Evolutionary conservation across 176 grass and related monocot species (phyloP), one percentile per base, ranked within the genome.

Genomic region (Neostapfia colusana): DNA sequence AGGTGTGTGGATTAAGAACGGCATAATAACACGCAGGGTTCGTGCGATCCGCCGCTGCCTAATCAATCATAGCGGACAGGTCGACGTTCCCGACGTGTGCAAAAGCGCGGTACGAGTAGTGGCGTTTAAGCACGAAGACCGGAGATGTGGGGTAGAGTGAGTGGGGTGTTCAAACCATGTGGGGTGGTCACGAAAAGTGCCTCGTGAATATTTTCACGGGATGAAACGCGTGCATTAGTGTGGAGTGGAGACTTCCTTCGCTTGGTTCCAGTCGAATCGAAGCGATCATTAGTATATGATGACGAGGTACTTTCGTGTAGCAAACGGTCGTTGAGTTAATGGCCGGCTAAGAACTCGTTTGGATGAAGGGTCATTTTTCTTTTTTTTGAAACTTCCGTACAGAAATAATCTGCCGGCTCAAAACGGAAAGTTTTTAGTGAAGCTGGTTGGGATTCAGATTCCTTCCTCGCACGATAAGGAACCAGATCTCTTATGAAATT

Each of bases 61-160:
- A 88, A 88, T 88, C 63, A 88, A 88, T 88, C 63, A 79, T 83
- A 64, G 75, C 63, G 46, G 44, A 58, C 81, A 80, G 70, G 55
- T 79, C 64, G 21, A 70, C 37, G n/a, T 64, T 84, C 62, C 54
- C 59, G 74, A 73, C 68, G 60, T 20, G 58, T 64, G 43, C 57
- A 11, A 69, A 53, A 34, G 37, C 28, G 57, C 7, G 46, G 26
- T 63, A 48, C 17, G 54, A 21, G 34, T 4, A 25, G 55, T 58
- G 23, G 55, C 23, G 23, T 45, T 45, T 6, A 54, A 56, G 23
- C 43, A 26, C 71, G 15, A 15, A 15, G 26, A 39, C 4, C 75
- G 75, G 44, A 17, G 18, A 49, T 38, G 11, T 24, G 74, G 27
- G 5, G n/a, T n/a, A n/a, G n/a, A n/a, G 15, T 2, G 45, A 48